Base-by-base conservation (phyloP, 2,329 filamentous ascomycete genomes). In the Phyllosticta paracitricarpa region DNA sequence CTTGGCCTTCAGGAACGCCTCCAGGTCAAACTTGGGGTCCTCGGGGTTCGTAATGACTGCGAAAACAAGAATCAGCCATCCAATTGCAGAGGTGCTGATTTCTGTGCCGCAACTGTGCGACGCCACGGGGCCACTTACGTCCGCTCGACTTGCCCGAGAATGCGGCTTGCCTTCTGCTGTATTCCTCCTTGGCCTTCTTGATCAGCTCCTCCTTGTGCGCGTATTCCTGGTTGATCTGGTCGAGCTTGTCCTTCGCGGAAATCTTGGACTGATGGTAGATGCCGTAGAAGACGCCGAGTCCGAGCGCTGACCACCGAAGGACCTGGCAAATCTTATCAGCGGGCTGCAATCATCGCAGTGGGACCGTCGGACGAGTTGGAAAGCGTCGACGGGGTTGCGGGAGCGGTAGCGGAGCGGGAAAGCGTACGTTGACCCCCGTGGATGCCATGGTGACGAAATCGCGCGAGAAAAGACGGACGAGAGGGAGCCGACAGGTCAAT, bases 221-320 rank as follows among this genome's bases (percentile, higher is more conserved):
- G 76, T 93, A 97, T 76, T 96, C 90, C 73, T 85, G 85, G 77
- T 95, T 80, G 70, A 84, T 83, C 70, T 87, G 84, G 68, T 86
- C 81, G 64, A 83, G 78, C 78, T 86, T 89, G 72, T 91, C 85
- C 71, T 83, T 77, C 62, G 89, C 77, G 68, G 80, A 87, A 77
- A 99, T 88, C 65, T 85, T 84, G 73, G 88, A 82, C 81, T 99
- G 94, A 82, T 96, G 93, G 78, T 87, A 89, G 81, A 96, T 86
- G 76, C 94, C 94, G 82, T 99, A 99, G 80, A 96, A 87, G 75
- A 97, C 81, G 75, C 94, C 94, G 72, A 91, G 82, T 73, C 87
- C 89, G 68, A 99, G 89, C 75, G 92, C 92, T 73, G 91, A 93
- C 84, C 93, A 99, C 79, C 94, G 92, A 77, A 97, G 85, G 77